Percentiles rank a stretch among this genome's conserved stretches.
phyloP scores from a whole-genome alignment of 163 green algal genomes.

The Chlamydomonas reinhardtii region DNA sequence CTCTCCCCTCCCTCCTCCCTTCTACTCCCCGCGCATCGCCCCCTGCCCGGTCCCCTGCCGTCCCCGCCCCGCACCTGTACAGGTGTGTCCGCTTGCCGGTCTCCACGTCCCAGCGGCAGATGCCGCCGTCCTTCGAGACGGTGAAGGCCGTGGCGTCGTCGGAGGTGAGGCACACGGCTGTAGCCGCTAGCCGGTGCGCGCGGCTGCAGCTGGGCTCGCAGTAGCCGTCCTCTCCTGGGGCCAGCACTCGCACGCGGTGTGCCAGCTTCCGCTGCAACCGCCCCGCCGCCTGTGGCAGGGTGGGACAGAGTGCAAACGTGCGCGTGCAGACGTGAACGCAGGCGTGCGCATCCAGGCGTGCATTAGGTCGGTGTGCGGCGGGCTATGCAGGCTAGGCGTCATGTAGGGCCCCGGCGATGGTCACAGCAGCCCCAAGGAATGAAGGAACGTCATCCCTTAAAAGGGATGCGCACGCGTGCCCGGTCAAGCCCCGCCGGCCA shows the following conservation, averaged over 20 bases:
- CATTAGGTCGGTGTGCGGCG: no score
- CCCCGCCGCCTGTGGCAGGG: slow-evolving; percentile 61
- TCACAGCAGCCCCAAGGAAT: no score
- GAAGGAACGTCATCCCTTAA: no score
- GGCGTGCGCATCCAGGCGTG: background rate
- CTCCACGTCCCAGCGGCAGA: slow-evolving; percentile 88
- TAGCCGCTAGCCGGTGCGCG: slow-evolving; percentile 69
- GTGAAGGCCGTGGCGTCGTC: slow-evolving; percentile 85
- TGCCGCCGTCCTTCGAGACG: slow-evolving; percentile 89
- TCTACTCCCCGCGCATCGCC: no score
- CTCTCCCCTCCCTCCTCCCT: no score
- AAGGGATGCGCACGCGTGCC: no score
- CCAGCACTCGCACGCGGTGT: slow-evolving; percentile 62
- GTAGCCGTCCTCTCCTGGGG: slow-evolving; percentile 11
- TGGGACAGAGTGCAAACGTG: background rate
- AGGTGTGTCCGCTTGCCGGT: slow-evolving; percentile 64
- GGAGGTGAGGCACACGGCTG: slow-evolving; percentile 79
- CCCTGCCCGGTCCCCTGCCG: no score
- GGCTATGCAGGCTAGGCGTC: no score
- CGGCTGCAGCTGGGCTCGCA: slow-evolving; percentile 7
- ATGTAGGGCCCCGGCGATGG: no score
- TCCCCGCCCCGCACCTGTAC: slow-evolving; percentile 28
- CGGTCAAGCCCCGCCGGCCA: no score
- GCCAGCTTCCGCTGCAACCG: slow-evolving; percentile 73
- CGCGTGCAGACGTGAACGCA: background rate